phyloP scores from a whole-genome alignment of 1,139 yeast genomes.

The Hyphopichia pseudoburtonii region DNA sequence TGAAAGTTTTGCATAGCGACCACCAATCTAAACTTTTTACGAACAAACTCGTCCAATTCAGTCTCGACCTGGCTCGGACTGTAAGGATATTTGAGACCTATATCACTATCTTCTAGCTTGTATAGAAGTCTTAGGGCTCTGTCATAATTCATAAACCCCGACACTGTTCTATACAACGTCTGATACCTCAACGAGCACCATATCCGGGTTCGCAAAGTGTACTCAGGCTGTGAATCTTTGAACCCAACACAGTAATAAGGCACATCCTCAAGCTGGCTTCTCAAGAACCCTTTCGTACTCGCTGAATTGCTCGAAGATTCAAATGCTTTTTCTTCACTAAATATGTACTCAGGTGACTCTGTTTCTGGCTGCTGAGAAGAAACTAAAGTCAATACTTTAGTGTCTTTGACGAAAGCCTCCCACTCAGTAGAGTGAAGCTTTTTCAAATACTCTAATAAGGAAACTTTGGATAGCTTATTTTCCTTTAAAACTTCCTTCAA shows the following conservation, averaged over 20 bases:
- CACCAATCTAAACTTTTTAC: slow-evolving; percentile 63
- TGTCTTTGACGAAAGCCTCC: slow-evolving; percentile 70
- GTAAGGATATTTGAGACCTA: slow-evolving; percentile 19
- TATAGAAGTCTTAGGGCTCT: slow-evolving; percentile 67
- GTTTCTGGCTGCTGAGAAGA: slow-evolving; percentile 5
- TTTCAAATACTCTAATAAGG: slow-evolving; percentile 73
- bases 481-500: slow-evolving; percentile 69
- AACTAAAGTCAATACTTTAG: slow-evolving; percentile 39
- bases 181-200: slow-evolving; percentile 84
- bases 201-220: slow-evolving; percentile 64
- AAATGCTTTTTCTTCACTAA: background rate
- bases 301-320: slow-evolving; percentile 3
- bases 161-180: slow-evolving; percentile 72
- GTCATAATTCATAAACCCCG: slow-evolving; percentile 73
- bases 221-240: slow-evolving; percentile 59
- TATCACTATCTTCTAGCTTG: slow-evolving; percentile 59
- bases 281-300: slow-evolving; percentile 21
- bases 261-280: slow-evolving; percentile 50
- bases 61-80: slow-evolving; percentile 32
- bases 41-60: slow-evolving; percentile 52
- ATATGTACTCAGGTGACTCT: background rate
- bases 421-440: slow-evolving; percentile 71
- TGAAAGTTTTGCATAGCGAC: slow-evolving; percentile 71
- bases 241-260: slow-evolving; percentile 76
- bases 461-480: slow-evolving; percentile 56